phyloP scores from a whole-genome alignment of 208 protist species.

The Blechomonas ayalai region DNA sequence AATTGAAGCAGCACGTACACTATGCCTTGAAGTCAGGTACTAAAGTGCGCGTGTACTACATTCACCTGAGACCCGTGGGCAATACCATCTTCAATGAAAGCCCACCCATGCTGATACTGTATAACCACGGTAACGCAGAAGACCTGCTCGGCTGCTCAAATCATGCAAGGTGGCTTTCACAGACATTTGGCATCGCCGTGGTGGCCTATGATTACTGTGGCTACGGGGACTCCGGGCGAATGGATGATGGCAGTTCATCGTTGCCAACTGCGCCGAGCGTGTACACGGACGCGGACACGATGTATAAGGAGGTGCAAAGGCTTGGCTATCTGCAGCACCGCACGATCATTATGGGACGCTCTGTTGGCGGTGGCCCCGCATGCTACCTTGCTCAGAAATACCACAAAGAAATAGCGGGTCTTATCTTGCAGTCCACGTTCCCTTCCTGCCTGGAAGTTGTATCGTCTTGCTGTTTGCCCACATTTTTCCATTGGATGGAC shows the following conservation, averaged over 20 bases:
- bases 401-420: slow-evolving; percentile 39
- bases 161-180: slow-evolving; percentile 16
- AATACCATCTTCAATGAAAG: no score
- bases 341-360: slow-evolving; percentile 64
- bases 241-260: background rate
- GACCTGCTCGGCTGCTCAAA: slow-evolving; percentile 34
- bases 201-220: slow-evolving; percentile 77
- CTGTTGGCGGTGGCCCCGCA: slow-evolving; percentile 65
- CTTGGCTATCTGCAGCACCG: slow-evolving; percentile 25
- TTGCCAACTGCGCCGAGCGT: slow-evolving; percentile 32
- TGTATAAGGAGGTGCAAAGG: slow-evolving; percentile 36
- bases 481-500: slow-evolving; percentile 29
- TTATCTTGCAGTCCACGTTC: slow-evolving; percentile 69
- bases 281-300: slow-evolving; percentile 58
- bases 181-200: slow-evolving; percentile 20
- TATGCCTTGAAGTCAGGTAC: no score
- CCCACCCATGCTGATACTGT: slow-evolving; percentile 35
- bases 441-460: slow-evolving; percentile 56
- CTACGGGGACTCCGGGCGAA: slow-evolving; percentile 53
- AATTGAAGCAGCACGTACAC: no score
- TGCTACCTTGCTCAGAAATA: slow-evolving; percentile 69
- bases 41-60: no score
- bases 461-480: slow-evolving; percentile 14
- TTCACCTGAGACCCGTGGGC: no score
- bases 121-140: slow-evolving; percentile 75